Percentiles rank a stretch among this genome's conserved stretches.
These are phyloP conservation scores for Cutaneotrichosporon sp. DNA, from an alignment of 1,284 basidiomycete genomes.

Conservation along the genomic window DNA sequence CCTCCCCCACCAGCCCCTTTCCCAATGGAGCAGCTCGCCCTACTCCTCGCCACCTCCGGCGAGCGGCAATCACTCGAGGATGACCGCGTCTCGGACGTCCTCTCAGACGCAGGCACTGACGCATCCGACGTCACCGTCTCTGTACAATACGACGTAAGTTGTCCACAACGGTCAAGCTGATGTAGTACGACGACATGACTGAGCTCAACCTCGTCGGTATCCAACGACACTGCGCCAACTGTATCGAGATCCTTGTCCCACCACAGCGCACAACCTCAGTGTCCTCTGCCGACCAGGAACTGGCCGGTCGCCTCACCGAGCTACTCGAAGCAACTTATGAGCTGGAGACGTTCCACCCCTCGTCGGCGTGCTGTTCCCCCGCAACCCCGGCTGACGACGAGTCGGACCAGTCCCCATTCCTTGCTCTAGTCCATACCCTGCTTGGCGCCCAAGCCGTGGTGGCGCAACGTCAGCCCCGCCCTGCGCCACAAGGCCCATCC, in stretches of 20 bases:
- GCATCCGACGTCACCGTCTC: not conserved
- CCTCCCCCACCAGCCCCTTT: slow-evolving; percentile 40
- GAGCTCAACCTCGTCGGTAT: slow-evolving; percentile 32
- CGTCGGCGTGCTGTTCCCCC: slow-evolving; percentile 21
- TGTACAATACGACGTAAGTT: slow-evolving; percentile 8
- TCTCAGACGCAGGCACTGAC: slow-evolving; percentile 6
- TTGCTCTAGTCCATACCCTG: slow-evolving; percentile 15
- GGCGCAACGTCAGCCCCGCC: slow-evolving; percentile 6
- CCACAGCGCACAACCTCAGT: slow-evolving; percentile 3
- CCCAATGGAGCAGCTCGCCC: slow-evolving; percentile 24
- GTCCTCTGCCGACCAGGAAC: slow-evolving; percentile 23
- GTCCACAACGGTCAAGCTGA: not conserved
- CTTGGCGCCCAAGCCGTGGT: slow-evolving; percentile 12
- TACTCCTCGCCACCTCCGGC: not conserved
- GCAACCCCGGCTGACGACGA: slow-evolving; percentile 16
- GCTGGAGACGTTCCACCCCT: slow-evolving; percentile 38
- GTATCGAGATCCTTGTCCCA: slow-evolving; percentile 31
- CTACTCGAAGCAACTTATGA: slow-evolving; percentile 45
- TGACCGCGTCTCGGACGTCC: not conserved
- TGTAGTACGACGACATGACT: slow-evolving; percentile 25
- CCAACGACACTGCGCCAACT: slow-evolving; percentile 35
- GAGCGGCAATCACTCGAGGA: slow-evolving; percentile 2
- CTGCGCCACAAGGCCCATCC: not conserved
- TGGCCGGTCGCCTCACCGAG: slow-evolving; percentile 36
- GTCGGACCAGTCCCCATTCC: slow-evolving; percentile 13